Evolutionary conservation across 768 basidiomycete genomes (phyloP).

Genomic region (Lentinus tigrinus): DNA sequence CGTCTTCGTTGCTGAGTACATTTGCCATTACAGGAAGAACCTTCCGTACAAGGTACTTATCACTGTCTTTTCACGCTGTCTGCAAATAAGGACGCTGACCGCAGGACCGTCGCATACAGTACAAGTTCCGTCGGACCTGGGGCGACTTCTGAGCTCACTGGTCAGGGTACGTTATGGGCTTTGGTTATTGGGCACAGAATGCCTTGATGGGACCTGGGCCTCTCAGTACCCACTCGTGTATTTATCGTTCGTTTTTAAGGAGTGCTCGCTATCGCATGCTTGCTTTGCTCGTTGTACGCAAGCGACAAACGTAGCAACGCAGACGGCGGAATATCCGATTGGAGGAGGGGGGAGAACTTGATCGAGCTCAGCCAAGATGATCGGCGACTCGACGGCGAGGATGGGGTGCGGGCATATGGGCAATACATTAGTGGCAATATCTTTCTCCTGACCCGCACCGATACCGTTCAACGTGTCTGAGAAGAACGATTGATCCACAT

Average conservation of each 20-base stretch:
- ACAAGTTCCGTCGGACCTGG: constrained; percentile 87
- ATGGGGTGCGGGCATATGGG: too few relatives aligned
- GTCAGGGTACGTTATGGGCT: not conserved
- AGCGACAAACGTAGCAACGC: too few relatives aligned
- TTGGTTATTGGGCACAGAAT: not conserved
- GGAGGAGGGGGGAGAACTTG: too few relatives aligned
- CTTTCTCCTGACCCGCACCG: too few relatives aligned
- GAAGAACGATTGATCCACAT: too few relatives aligned
- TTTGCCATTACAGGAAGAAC: constrained; percentile 54
- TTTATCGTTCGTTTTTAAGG: not conserved
- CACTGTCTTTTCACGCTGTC: not conserved
- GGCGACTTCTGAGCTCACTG: constrained; percentile 65
- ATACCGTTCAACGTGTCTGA: too few relatives aligned
- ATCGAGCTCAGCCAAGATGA: too few relatives aligned
- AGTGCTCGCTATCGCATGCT: not conserved
- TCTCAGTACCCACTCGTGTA: not conserved
- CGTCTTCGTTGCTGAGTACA: not conserved
- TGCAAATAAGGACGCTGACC: constrained; percentile 42
- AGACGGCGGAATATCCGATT: too few relatives aligned
- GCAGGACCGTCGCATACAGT: constrained; percentile 65
- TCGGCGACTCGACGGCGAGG: too few relatives aligned
- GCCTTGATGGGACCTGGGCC: not conserved
- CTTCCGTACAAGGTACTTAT: constrained; percentile 80
- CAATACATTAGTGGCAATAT: too few relatives aligned
- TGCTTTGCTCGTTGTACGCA: not conserved